Evolutionary conservation across 352 stramenopile species (phyloP).

Genomic region (Phytopythium delawarense): DNA sequence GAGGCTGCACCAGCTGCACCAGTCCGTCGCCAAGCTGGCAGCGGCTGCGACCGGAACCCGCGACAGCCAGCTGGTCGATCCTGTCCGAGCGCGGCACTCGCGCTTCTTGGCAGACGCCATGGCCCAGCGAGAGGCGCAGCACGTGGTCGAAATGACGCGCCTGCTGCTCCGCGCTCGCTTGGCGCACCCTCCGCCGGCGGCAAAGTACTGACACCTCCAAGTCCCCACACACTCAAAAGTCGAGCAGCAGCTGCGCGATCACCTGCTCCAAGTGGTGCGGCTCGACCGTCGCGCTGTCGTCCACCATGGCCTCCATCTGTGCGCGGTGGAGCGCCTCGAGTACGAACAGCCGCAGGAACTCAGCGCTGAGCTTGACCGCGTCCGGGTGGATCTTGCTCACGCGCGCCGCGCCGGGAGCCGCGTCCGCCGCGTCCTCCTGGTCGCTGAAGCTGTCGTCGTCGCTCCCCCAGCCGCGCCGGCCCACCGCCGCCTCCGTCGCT

Average conservation of each 20-base stretch:
- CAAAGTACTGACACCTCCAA: conserved; percentile 16
- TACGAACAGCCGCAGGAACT: conserved; percentile 75
- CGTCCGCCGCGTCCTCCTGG: conserved; percentile 24
- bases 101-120: conserved; percentile 44
- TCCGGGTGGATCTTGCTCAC: conserved; percentile 76
- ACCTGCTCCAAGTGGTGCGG: conserved; percentile 80
- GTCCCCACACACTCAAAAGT: conserved; percentile 26
- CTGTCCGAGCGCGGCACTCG: conserved; percentile 41
- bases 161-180: conserved; percentile 14
- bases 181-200: neutral
- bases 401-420: conserved; percentile 16
- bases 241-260: conserved; percentile 70
- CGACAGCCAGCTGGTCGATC: conserved; percentile 18
- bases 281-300: conserved; percentile 69
- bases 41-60: conserved; percentile 16
- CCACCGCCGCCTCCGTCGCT: conserved; percentile 1
- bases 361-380: conserved; percentile 67
- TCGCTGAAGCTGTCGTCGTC: conserved; percentile 39
- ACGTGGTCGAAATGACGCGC: conserved; percentile 24
- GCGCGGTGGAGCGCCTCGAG: conserved; percentile 67
- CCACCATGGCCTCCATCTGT: conserved; percentile 87
- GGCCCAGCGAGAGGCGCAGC: conserved; percentile 27
- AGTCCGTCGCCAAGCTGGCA: conserved; percentile 53
- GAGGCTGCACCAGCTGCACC: conserved; percentile 56
- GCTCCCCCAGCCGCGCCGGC: conserved; percentile 11